Base-by-base conservation (phyloP, 768 basidiomycete species). In the Pleurotus citrinopileatus region DNA sequence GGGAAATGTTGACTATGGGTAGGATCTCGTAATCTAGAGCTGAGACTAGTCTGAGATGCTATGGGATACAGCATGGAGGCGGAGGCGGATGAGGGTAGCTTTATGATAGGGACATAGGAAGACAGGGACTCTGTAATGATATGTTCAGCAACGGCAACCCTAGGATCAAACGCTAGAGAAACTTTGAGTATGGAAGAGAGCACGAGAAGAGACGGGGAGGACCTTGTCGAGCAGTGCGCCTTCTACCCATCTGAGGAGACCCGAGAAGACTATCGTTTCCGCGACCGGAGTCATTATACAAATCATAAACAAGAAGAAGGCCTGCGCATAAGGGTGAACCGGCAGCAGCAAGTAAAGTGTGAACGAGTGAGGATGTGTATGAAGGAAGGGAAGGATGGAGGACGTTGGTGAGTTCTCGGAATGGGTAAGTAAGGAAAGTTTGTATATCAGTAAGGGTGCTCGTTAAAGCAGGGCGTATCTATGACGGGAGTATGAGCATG, bases 351-450 rank as follows among this genome's bases (percentile, higher is more conserved):
- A 51, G 48, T 15, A 51, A 34, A 25, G 23, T 51, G 23, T 51
- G 48, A 51, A 51, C 48, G 34, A 51, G 48, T 3, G 48, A 51
- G 10, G 48, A 51, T 10, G 48, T 36, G 23, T 36, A 51, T 15
- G 48, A 34, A 23, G 48, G 48, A 15, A 51, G 48, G 37, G 48
- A 51, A 19, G 48, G 48, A 6, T 34, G 34, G 37, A 51, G 48
- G 6, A 51, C 23, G 3, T 34, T 23, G 22, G 48, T 37, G 9
- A 51, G 48, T 32, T 51, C 48, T 5, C 48, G 29, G 34, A 51
- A 51, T 2, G 48, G 48, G 48, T 51, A 37, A 19, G 48, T 37
- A 20, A 51, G 48, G 48, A 51, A 51, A 19, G 48, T 19, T 51
- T 51, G 48, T n/a, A 51, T 20, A 13, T 51, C 48, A 37, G 48